Base-by-base conservation (phyloP, 164 flowering plant species). In the Vitis rotundifolia region DNA sequence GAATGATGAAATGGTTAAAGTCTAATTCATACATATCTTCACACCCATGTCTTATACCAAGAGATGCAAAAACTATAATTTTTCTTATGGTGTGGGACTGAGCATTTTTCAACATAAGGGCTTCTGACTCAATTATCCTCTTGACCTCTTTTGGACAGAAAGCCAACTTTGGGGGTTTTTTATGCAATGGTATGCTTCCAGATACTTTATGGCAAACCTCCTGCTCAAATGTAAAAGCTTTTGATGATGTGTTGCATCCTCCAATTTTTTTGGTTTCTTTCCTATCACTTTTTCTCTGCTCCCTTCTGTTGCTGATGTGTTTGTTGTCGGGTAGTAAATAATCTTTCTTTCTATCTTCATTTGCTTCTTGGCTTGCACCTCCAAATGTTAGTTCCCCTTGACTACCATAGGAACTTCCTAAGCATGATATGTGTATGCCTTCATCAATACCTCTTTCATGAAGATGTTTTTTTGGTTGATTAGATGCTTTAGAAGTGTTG, bases 21-120 rank as follows among this genome's bases (percentile, higher is more conserved):
- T 87, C 84, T 63, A 87, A 73, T 61, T 87, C 90, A 67, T 87
- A 81, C 78, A 84, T 75, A 73, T 84, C 90, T 72, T 87, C 90
- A 74, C 90, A 83, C 9, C 90, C 90, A 77, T 84, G 88, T 68
- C 84, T 77, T 66, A 80, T 81, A 29, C 90, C 88, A 50, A 87
- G 85, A 64, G 84, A 80, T 60, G 90, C 83, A 72, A 87, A 87
- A 63, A 87, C 85, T 37, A 87, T 73, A 63, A 87, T 87, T 67
- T 87, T 86, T 61, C 90, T 82, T 16, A 86, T 78, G 51, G 86
- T 84, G 62, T 86, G 90, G 11, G 86, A 73, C 70, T 84, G 88
- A 68, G 87, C 89, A 76, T 84, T 82, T 68, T 77, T 79, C 53
- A 67, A 16, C 57, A 29, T 19, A 28, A 84, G 82, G n/a, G 16